Conservation (phyloP, 192 early-diverging fungal genomes). For the Mortierella claussenii region DNA sequence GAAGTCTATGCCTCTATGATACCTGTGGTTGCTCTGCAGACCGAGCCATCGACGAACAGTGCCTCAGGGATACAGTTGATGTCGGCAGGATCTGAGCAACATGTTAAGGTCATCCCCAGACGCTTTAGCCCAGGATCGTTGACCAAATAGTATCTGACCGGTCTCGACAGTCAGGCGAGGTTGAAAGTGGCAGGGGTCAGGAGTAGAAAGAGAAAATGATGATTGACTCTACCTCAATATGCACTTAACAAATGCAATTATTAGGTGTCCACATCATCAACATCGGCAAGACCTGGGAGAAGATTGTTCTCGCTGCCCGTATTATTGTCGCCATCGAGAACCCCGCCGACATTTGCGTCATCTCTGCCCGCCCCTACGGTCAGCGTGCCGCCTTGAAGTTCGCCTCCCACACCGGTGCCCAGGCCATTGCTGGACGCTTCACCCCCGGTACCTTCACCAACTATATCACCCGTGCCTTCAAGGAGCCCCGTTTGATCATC, state of each 20-base stretch:
- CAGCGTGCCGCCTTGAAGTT: constrained; percentile 99
- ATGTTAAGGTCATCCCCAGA: no score
- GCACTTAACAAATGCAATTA: neutral
- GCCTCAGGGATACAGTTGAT: no score
- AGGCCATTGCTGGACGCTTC: constrained; percentile 99
- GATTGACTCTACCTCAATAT: no score
- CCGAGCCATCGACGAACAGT: no score
- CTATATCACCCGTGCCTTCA: constrained; percentile 99
- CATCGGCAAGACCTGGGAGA: constrained; percentile 99
- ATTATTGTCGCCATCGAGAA: constrained; percentile 99
- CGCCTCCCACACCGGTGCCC: constrained; percentile 97
- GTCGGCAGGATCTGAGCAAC: no score
- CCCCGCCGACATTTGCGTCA: constrained; percentile 96
- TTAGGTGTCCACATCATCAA: constrained; percentile 97
- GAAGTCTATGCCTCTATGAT: no score
- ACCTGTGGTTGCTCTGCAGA: no score
- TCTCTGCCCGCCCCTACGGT: constrained; percentile 96
- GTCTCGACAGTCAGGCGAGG: no score
- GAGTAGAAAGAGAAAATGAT: no score
- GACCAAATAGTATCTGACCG: no score
- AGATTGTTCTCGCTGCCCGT: constrained; percentile 98
- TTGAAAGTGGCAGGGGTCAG: no score
- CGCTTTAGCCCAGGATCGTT: no score
- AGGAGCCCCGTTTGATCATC: constrained; percentile 98
- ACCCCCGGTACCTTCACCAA: constrained; percentile 99